These are phyloP conservation scores for Solanum paucissectum DNA, from an alignment of 257 asterid genomes.

Conservation along the genomic window DNA sequence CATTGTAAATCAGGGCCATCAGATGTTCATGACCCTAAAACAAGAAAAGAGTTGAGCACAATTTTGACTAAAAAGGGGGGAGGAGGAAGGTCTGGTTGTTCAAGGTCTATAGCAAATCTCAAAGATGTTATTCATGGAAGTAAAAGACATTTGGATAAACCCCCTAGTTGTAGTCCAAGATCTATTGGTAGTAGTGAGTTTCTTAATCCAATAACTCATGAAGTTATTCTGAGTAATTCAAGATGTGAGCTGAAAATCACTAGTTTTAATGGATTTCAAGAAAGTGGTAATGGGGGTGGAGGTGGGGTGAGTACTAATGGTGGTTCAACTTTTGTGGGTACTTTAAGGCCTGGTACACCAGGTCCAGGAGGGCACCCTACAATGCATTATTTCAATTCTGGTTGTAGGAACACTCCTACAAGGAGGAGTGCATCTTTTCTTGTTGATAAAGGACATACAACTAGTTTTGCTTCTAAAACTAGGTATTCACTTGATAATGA, in stretches of 20 bases:
- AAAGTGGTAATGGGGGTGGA: neutral
- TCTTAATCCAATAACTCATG: slow-evolving; percentile 51
- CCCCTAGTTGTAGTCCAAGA: slow-evolving; percentile 60
- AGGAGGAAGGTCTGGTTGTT: slow-evolving; percentile 53
- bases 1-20: slow-evolving; percentile 57
- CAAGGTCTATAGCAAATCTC: slow-evolving; percentile 60
- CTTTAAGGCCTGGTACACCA: slow-evolving; percentile 72
- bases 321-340: slow-evolving; percentile 41
- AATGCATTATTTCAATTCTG: slow-evolving; percentile 57
- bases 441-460: slow-evolving; percentile 23
- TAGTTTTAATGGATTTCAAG: slow-evolving; percentile 29
- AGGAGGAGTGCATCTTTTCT: slow-evolving; percentile 26
- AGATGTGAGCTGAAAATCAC: slow-evolving; percentile 50
- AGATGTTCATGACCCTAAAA: slow-evolving; percentile 47
- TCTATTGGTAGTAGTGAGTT: slow-evolving; percentile 67
- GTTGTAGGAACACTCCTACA: slow-evolving; percentile 34
- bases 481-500: slow-evolving; percentile 32
- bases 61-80: slow-evolving; percentile 24
- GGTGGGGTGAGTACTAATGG: slow-evolving; percentile 3
- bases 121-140: slow-evolving; percentile 69
- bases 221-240: slow-evolving; percentile 41
- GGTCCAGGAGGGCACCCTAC: slow-evolving; percentile 62
- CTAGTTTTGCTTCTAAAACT: slow-evolving; percentile 17
- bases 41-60: slow-evolving; percentile 24
- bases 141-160: slow-evolving; percentile 42